These are phyloP conservation scores for Magnaporthiopsis rhizophila DNA, from an alignment of 2,329 filamentous ascomycete genomes.

Conservation along the genomic window DNA sequence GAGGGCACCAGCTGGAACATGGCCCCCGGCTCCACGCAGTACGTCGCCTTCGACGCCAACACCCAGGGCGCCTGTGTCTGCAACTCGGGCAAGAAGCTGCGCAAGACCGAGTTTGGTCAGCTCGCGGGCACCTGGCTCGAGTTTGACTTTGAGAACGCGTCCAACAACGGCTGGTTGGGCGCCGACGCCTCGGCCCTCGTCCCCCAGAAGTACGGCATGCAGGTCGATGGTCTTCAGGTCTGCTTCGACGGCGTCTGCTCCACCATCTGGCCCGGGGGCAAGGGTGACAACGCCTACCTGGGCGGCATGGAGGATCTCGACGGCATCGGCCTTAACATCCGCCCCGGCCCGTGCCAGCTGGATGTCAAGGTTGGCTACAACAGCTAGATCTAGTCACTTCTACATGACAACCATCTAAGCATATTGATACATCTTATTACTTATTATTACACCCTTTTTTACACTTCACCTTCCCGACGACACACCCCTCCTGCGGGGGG, in stretches of 20 bases:
- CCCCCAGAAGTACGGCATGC: constrained; percentile 26
- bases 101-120: constrained; percentile 30
- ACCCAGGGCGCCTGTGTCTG: constrained; percentile 42
- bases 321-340: constrained; percentile 27
- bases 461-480: constrained; percentile 2
- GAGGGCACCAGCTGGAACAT: constrained; percentile 35
- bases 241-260: constrained; percentile 31
- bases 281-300: constrained; percentile 25
- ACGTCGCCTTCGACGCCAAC: constrained; percentile 37
- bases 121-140: constrained; percentile 40
- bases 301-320: constrained; percentile 23
- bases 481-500: background rate
- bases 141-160: constrained; percentile 36
- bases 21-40: constrained; percentile 25
- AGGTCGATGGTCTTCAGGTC: constrained; percentile 26
- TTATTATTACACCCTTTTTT: background rate
- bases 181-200: constrained; percentile 43
- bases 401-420: background rate
- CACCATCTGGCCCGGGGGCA: constrained; percentile 21
- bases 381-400: constrained; percentile 1
- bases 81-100: constrained; percentile 21
- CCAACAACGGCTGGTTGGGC: constrained; percentile 42
- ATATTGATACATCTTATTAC: background rate
- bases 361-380: constrained; percentile 17
- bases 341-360: constrained; percentile 14